Conservation (phyloP, 2,329 filamentous ascomycete species). For the Aureobasidium sp. region DNA sequence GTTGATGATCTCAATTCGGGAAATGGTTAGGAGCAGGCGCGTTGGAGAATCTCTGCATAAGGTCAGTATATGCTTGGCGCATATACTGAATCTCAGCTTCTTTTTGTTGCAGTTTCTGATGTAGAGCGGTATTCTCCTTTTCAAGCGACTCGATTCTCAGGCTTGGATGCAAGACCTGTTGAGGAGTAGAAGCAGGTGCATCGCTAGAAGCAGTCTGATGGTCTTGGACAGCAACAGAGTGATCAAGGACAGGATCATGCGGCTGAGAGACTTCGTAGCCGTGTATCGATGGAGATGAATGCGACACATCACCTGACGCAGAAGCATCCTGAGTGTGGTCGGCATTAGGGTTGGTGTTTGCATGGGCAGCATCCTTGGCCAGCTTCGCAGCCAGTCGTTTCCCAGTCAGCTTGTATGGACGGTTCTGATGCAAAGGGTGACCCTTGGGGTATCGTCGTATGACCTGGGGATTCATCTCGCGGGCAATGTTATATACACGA, state of each 20-base stretch:
- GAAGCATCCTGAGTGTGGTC: background rate
- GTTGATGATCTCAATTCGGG: background rate
- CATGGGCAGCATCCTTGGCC: background rate
- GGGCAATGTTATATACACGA: constrained; percentile 1
- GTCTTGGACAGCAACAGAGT: background rate
- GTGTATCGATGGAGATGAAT: background rate
- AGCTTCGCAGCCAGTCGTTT: background rate
- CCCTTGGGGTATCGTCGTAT: background rate
- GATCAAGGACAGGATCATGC: background rate
- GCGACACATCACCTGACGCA: background rate
- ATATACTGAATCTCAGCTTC: constrained; percentile 5
- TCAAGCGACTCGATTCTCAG: background rate
- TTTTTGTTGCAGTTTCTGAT: background rate
- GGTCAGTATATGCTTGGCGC: constrained; percentile 1
- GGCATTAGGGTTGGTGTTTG: background rate
- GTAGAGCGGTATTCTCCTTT: background rate
- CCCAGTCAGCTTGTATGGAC: constrained; percentile 1
- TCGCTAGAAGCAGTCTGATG: background rate
- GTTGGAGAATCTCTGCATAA: background rate
- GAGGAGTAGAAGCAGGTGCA: background rate
- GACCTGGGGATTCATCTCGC: background rate
- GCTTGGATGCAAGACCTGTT: background rate
- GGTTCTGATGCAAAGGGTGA: background rate
- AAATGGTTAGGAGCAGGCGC: background rate
- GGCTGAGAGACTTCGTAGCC: background rate